Base-by-base conservation (phyloP, 176 grass and related monocot genomes). In the Elaeis guineensis region DNA sequence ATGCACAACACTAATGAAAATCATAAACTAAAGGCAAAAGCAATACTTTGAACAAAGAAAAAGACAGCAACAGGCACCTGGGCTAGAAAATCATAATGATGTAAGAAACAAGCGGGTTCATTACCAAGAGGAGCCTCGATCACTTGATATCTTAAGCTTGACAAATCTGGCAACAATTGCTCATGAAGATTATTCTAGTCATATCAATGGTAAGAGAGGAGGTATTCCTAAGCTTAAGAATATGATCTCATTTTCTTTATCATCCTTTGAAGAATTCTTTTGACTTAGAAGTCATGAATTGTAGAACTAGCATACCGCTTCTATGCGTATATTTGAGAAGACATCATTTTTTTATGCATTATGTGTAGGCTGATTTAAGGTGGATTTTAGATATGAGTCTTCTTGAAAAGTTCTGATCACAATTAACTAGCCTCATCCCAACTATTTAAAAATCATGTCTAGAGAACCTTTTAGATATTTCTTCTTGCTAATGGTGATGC, bases 31-130 rank as follows among this genome's bases (percentile, higher is more conserved):
- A 64, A 97, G 93, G 56, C 93, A 97, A 79, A 91, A 83, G 59
- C 93, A 91, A 66, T 97, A 92, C 76, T 97, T 97, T 54, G 84
- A 97, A 21, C 87, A 91, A 65, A 97, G 86, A 79, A 88, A 84
- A 75, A 69, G 81, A 51, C 86, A 79, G 35, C 87, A 91, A 35
- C 81, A 89, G 32, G 55, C 23, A 58, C 44, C 52, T 61, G 70
- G 57, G 56, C 49, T 61, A 50, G 72, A 82, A 26, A 80, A 66
- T 69, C 76, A 71, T 69, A 74, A 65, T 67, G 78, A 66, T 18
- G 2, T 24, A 18, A 69, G 48, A 19, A 70, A 61, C 4, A 65
- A 61, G 19, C 69, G 59, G 51, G 69, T 65, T 61, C 76, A 75
- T n/a, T 54, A 32, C 62, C 64, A 25, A 65, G 74, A 77, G 72